These are phyloP conservation scores for thale cress (Arabidopsis thaliana) DNA, from an alignment of 345 rosid genomes.

Conservation along the genomic window TAIR10.1 NC_003076.8:18017501-18018000, in stretches of 20 bases:
- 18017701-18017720: background rate
- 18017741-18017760: background rate
- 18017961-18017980: conserved; percentile 4
- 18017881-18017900: conserved; percentile 13
- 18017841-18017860: conserved; percentile 26
- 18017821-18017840: conserved; percentile 33
- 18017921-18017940: conserved; percentile 11
- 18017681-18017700: background rate
- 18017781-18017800: background rate
- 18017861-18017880: conserved; percentile 24
- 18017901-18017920: conserved; percentile 12
- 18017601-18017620: background rate
- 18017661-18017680: background rate
- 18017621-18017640: background rate
- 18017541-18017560: background rate
- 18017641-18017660: background rate
- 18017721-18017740: conserved; percentile 16
- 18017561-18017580: background rate
- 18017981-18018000: conserved; percentile 15
- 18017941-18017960: background rate
- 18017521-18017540: background rate
- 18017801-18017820: conserved; percentile 20
- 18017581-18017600: background rate
- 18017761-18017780: background rate
- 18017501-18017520: conserved; percentile 10